A percentile compares a stretch with the other conserved stretches of the same genome.
Conservation (phyloP, 495 filamentous ascomycete genomes). For the Penicillium coprophilum region DNA sequence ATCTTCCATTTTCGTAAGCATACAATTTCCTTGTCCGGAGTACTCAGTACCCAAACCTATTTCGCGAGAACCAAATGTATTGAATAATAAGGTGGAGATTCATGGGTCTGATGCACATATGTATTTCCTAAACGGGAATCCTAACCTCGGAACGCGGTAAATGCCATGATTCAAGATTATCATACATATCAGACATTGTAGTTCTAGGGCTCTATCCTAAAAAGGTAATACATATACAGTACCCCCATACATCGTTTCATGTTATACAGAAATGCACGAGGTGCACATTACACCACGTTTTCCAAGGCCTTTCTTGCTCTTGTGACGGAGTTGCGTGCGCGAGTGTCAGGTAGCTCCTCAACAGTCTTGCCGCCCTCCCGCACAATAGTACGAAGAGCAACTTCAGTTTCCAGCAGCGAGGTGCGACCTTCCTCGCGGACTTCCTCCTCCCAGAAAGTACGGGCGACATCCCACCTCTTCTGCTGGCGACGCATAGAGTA, state of each 20-base stretch:
- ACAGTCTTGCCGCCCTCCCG: slow-evolving; percentile 43
- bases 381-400: slow-evolving; percentile 57
- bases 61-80: too few relatives aligned
- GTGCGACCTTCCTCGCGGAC: slow-evolving; percentile 78
- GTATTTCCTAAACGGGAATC: neutral
- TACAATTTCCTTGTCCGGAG: too few relatives aligned
- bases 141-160: neutral
- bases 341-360: slow-evolving; percentile 39
- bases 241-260: slow-evolving; percentile 3
- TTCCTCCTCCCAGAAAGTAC: slow-evolving; percentile 69
- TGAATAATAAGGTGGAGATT: too few relatives aligned
- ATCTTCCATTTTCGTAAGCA: too few relatives aligned
- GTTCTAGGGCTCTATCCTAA: slow-evolving; percentile 22
- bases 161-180: neutral
- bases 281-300: slow-evolving; percentile 30
- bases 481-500: slow-evolving; percentile 75
- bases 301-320: slow-evolving; percentile 56
- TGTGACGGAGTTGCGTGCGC: slow-evolving; percentile 52
- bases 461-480: slow-evolving; percentile 70
- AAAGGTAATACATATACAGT: slow-evolving; percentile 25
- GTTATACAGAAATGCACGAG: too few relatives aligned
- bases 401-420: slow-evolving; percentile 68
- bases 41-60: too few relatives aligned
- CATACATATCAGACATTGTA: slow-evolving; percentile 26
- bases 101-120: too few relatives aligned